phyloP scores from a whole-genome alignment of 192 early-diverging fungal species.

The Linnemannia schmuckeri region DNA sequence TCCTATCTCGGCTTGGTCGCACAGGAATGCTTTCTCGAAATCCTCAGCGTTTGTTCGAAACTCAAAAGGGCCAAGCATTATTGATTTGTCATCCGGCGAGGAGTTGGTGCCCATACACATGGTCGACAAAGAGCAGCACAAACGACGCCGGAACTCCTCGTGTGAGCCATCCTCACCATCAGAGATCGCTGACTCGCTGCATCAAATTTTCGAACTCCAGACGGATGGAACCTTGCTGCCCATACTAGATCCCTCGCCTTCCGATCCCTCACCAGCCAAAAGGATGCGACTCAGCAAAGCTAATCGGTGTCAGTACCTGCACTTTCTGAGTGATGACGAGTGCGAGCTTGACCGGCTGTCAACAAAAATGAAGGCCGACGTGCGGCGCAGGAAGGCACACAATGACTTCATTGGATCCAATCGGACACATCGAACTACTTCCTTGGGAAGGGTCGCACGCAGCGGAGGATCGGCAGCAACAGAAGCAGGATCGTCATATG shows the following conservation, averaged over 20 bases:
- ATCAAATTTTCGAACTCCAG: conserved; percentile 36
- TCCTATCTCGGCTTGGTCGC: neutral
- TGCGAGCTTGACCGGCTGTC: neutral
- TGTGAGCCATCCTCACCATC: conserved; percentile 7
- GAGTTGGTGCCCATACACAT: conserved; percentile 45
- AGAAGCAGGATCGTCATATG: neutral
- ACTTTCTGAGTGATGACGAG: conserved; percentile 25
- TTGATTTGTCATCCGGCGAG: conserved; percentile 55
- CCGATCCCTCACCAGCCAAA: conserved; percentile 34
- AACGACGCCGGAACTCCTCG: conserved; percentile 18
- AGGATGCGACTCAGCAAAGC: conserved; percentile 24
- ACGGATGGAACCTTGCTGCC: conserved; percentile 36
- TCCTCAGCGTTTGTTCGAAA: neutral
- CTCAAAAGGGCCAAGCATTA: conserved; percentile 36
- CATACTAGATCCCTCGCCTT: conserved; percentile 17
- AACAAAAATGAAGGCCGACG: neutral
- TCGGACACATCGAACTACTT: neutral
- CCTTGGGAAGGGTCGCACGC: neutral
- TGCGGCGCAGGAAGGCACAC: neutral
- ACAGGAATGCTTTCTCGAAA: neutral
- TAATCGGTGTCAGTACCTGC: neutral
- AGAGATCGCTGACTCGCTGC: neutral
- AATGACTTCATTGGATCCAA: neutral
- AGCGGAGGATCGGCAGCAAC: neutral
- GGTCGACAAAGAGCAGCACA: conserved; percentile 40